Percentiles rank a stretch among this genome's conserved stretches.
phyloP scores from a whole-genome alignment of 2,329 filamentous ascomycete species.

The Nigrospora oryzae region DNA sequence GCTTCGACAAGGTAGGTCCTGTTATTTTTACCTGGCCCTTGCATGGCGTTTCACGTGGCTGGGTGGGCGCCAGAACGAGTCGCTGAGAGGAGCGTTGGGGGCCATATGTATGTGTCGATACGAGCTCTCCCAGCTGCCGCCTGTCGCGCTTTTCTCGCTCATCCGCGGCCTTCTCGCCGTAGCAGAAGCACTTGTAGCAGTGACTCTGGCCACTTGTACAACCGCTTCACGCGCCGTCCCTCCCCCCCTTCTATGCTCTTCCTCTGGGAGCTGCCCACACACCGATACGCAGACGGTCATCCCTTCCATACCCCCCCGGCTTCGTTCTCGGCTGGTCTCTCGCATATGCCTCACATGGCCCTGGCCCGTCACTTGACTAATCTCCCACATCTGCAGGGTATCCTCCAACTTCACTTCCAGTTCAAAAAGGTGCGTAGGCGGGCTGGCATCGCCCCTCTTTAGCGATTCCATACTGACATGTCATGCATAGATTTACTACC shows the following conservation, averaged over 20 bases:
- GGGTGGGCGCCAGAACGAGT: not conserved
- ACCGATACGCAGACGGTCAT: too few relatives aligned
- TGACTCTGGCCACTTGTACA: constrained; percentile 4
- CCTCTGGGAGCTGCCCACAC: constrained; percentile 2
- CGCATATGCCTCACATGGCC: constrained; percentile 7
- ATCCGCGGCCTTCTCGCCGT: not conserved
- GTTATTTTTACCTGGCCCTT: constrained; percentile 7
- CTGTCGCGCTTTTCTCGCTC: not conserved
- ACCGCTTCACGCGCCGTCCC: constrained; percentile 4
- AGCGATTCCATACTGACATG: constrained; percentile 10
- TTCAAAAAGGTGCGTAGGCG: constrained; percentile 76
- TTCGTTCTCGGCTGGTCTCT: not conserved
- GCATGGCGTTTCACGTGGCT: constrained; percentile 8
- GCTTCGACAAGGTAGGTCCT: constrained; percentile 82
- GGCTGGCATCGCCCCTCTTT: not conserved
- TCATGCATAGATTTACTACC: constrained; percentile 27
- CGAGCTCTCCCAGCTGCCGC: not conserved
- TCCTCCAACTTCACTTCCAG: constrained; percentile 93
- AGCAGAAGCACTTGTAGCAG: not conserved
- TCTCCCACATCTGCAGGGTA: constrained; percentile 52
- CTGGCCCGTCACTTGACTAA: constrained; percentile 13
- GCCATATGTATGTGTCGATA: not conserved
- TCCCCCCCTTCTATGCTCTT: constrained; percentile 8
- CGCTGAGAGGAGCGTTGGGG: not conserved
- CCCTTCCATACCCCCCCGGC: not conserved